Base-by-base conservation (phyloP, 768 basidiomycete genomes). In the Cyclocybe aegerita region DNA sequence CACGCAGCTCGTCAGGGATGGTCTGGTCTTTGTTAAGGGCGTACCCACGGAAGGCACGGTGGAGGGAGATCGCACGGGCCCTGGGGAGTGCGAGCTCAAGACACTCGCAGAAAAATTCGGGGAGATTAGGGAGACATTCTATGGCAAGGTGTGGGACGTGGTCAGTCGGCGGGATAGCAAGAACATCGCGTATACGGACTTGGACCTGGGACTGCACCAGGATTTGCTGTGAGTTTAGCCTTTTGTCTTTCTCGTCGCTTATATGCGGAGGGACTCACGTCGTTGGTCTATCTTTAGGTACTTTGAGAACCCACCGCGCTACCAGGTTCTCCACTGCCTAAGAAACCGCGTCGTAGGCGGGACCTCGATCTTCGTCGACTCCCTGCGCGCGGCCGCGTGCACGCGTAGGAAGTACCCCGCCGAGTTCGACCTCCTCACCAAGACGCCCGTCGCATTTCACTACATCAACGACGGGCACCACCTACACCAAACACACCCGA, bases 181-280 rank as follows among this genome's bases (percentile, higher is more conserved):
- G 57, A 99, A 99, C 65, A 93, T 99, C 49, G 96, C 96, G 3
- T 98, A 97, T 65, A 99, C 96, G 9, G 85, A 93, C 65, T 75
- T 97, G 17, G 79, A 90, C 57, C 75, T 99, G 7, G 95, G 88
- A 0, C 64, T 95, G 15, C 95, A 98, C 61, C 91, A 92, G 88
- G 96, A 98, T 70, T 72, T 98, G 0, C 69, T 89, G 93, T 95
- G 62, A 56, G 92, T 77, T 9, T 12, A 33, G n/a, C n/a, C 9
- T 4, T 34, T 44, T 16, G 9, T 33, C 36, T 50, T 32, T 34
- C 37, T 29, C 2, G 14, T 11, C 15, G 15, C 10, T 30, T 12
- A 23, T 41, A 14, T 7, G 11, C 10, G 3, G 14, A 35, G 10
- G 9, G 4, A 33, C 11, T 11, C n/a, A 31, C 31, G 35, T 38